Evolutionary conservation across 495 filamentous ascomycete genomes (phyloP), one percentile per base, ranked within the genome.

Genomic region (Venustampulla echinocandica): DNA sequence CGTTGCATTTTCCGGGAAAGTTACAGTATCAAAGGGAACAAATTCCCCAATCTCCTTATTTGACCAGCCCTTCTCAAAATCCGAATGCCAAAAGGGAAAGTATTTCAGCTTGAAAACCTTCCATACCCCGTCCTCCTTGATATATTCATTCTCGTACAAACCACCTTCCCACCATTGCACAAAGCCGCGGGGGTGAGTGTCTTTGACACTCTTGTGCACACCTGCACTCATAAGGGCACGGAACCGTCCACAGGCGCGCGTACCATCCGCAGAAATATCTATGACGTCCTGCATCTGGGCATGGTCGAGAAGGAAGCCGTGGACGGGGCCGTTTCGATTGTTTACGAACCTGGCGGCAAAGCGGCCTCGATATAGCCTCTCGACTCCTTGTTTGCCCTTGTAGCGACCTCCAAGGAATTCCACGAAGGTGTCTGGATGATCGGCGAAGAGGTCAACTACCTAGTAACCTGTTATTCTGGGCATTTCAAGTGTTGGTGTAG

Each of bases 101-200:
- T 77, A 75, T 39, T 70, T 67, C 49, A 74, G 67, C 19, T 71
- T 57, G 56, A 71, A 73, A 32, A 77, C 62, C 62, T 73, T 74
- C 73, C 73, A 77, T 21, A 65, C 61, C 13, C 73, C 73, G 49
- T 70, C 59, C 50, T 76, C 70, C 60, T 77, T 77, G 58, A 75
- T 66, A 56, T 77, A 77, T 57, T 77, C 73, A 52, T 77, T 77
- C 61, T 77, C 73, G 59, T 77, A 77, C 44, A 77, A 58, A 4
- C 73, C 73, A 18, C 73, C 73, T 50, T 75, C 72, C 69, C 72
- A 75, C 72, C 72, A 75, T 52, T 77, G 72, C 6, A 65, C 60
- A 38, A 71, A 63, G 6, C 72, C 72, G 33, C 67, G 61, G 4
- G 73, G 72, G 46, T 74, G 69, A 18, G 56, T 61, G 14, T 69